A percentile compares a stretch with the other conserved stretches of the same genome.
phyloP scores from a whole-genome alignment of 2,329 filamentous ascomycete genomes.

The Laburnicola sp. region DNA sequence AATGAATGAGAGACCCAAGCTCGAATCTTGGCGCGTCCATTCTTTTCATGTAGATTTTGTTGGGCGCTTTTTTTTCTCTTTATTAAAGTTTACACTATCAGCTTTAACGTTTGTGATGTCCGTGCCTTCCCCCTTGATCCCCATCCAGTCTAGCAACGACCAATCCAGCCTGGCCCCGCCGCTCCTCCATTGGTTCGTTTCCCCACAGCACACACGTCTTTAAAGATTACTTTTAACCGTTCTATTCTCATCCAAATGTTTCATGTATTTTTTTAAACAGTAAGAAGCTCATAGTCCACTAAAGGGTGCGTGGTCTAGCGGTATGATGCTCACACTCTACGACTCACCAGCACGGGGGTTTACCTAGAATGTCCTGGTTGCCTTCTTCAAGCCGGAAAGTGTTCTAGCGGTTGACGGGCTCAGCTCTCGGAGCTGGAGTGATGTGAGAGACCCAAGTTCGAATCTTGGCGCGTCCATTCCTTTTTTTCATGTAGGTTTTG shows the following conservation, averaged over 20 bases:
- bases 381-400: not conserved
- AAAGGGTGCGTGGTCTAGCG: not conserved
- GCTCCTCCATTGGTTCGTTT: no score
- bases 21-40: slow-evolving; percentile 1
- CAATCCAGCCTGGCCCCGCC: no score
- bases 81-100: no score
- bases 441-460: slow-evolving; percentile 1
- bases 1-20: no score
- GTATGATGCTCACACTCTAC: not conserved
- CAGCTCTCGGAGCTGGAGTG: slow-evolving; percentile 2
- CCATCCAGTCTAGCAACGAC: no score
- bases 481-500: no score
- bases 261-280: no score
- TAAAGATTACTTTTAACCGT: not conserved
- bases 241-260: not conserved
- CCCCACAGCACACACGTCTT: no score
- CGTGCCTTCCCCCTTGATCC: no score
- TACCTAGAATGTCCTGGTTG: not conserved
- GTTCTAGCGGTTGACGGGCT: no score
- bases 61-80: not conserved
- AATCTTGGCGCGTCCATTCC: not conserved
- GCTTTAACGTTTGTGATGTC: no score
- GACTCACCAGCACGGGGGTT: not conserved
- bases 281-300: no score
- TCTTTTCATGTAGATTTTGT: not conserved